Conservation (phyloP, 257 asterid genomes). For the Solanum arcanum region DNA sequence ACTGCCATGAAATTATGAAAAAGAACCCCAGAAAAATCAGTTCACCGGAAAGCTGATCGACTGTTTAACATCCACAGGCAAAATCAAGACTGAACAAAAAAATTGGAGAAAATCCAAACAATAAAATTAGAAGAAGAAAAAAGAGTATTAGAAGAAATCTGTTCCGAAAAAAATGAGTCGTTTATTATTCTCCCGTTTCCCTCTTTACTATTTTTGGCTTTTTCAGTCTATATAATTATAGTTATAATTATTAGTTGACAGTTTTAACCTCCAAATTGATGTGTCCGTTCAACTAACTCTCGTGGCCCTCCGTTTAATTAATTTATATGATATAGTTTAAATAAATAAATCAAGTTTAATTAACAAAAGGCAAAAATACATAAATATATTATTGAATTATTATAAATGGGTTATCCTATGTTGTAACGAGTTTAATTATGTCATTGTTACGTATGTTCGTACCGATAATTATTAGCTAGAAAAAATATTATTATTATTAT, state of each 20-base stretch:
- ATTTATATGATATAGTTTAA: not conserved
- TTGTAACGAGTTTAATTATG: no score
- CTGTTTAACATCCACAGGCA: not conserved
- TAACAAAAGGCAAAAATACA: no score
- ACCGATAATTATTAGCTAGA: no score
- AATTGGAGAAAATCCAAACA: not conserved
- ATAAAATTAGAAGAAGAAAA: not conserved
- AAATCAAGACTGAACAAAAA: not conserved
- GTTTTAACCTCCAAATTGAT: constrained; percentile 19
- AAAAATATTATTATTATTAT: no score
- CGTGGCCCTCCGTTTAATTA: not conserved
- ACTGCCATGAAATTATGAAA: not conserved
- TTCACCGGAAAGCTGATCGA: not conserved
- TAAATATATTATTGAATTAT: no score
- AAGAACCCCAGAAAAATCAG: not conserved
- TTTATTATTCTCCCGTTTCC: not conserved
- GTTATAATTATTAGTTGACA: constrained; percentile 6
- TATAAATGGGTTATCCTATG: no score
- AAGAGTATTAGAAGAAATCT: not conserved
- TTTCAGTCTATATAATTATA: not conserved
- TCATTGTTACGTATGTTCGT: no score
- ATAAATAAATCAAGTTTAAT: no score
- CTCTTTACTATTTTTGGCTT: constrained; percentile 6
- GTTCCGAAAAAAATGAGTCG: constrained; percentile 16
- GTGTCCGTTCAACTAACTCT: constrained; percentile 29